A percentile compares a stretch with the other conserved stretches of the same genome.
Conservation (phyloP, 2,329 filamentous ascomycete species). For the Verruconis gallopava region DNA sequence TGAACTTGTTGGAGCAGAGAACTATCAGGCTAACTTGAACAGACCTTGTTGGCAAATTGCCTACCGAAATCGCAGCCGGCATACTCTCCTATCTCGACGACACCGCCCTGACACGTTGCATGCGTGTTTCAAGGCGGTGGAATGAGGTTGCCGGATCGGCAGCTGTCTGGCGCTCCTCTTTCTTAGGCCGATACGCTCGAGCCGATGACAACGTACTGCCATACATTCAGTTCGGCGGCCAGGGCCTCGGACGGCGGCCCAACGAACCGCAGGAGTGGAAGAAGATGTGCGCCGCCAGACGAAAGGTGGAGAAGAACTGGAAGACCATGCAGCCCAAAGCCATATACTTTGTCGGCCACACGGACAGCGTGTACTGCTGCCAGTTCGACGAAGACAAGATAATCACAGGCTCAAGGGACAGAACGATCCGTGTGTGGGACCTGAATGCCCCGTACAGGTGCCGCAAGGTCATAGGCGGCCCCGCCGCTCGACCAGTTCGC, state of each 20-base stretch:
- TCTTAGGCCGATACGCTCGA: constrained; percentile 40
- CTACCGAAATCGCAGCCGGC: constrained; percentile 45
- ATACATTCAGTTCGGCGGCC: constrained; percentile 33
- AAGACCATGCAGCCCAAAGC: constrained; percentile 53
- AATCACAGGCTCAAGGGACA: constrained; percentile 89
- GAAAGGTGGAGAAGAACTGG: constrained; percentile 69
- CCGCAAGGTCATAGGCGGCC: constrained; percentile 68
- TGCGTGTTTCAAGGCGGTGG: constrained; percentile 46
- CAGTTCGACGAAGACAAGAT: constrained; percentile 98
- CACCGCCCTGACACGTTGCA: constrained; percentile 39
- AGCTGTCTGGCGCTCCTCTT: constrained; percentile 51
- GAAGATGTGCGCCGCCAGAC: constrained; percentile 65
- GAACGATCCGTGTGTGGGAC: constrained; percentile 93
- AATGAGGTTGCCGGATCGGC: constrained; percentile 39
- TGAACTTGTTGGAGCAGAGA: no score
- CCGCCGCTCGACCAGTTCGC: constrained; percentile 42
- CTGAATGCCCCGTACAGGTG: constrained; percentile 71
- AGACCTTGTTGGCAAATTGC: constrained; percentile 43
- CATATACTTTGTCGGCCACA: constrained; percentile 84
- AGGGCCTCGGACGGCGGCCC: constrained; percentile 40
- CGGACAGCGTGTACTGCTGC: constrained; percentile 92
- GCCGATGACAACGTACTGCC: constrained; percentile 32
- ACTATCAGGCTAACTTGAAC: constrained; percentile 13
- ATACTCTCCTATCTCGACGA: constrained; percentile 49
- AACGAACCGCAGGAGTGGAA: constrained; percentile 59